phyloP scores from a whole-genome alignment of 1,139 yeast genomes.

The Yamadazyma triangularis region DNA sequence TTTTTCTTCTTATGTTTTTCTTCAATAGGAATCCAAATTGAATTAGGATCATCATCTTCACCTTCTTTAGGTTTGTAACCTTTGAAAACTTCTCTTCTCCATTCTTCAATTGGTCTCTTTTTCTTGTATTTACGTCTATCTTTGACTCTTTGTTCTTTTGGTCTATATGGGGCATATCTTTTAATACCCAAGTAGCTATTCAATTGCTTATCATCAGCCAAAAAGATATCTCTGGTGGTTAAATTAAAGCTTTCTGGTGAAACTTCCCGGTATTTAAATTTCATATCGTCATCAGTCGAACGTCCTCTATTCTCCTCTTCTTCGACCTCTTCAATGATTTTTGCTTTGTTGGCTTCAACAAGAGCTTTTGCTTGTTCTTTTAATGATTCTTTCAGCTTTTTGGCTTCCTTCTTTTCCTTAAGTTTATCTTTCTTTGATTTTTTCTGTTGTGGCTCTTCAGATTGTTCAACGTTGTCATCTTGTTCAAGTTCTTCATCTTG shows the following conservation, averaged over 20 bases:
- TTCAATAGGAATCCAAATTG: constrained; percentile 34
- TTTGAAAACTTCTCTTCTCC: constrained; percentile 83
- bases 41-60: constrained; percentile 29
- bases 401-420: constrained; percentile 54
- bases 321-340: constrained; percentile 57
- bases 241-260: constrained; percentile 93
- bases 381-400: constrained; percentile 58
- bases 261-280: constrained; percentile 86
- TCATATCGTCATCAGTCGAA: constrained; percentile 34
- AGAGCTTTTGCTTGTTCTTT: constrained; percentile 68
- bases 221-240: constrained; percentile 76
- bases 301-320: constrained; percentile 66
- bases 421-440: constrained; percentile 47
- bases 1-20: constrained; percentile 6
- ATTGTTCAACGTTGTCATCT: constrained; percentile 11
- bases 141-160: constrained; percentile 64
- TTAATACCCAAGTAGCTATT: constrained; percentile 83
- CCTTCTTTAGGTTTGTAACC: constrained; percentile 46
- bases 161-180: constrained; percentile 90
- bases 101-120: constrained; percentile 68
- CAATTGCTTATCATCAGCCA: constrained; percentile 84
- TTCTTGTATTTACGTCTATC: constrained; percentile 85
- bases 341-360: constrained; percentile 43
- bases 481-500: constrained; percentile 34
- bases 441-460: constrained; percentile 26